Percentiles rank a stretch among this genome's conserved stretches.
Conservation (phyloP, 768 basidiomycete species). For the Mycena venus region DNA sequence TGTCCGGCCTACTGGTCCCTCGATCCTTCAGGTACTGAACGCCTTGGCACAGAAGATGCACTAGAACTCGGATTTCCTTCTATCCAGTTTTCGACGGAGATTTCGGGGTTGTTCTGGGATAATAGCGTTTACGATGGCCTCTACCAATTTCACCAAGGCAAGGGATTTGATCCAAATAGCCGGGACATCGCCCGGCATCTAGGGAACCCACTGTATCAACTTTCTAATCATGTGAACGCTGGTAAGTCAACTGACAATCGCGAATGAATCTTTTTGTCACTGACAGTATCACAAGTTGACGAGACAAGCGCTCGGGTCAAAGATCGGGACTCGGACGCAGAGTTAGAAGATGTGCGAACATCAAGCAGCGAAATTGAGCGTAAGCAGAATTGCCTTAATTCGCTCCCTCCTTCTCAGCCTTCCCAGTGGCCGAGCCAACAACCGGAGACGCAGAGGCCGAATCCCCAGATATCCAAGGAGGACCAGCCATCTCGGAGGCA, state of each 20-base stretch:
- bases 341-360: too few species aligned
- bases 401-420: too few species aligned
- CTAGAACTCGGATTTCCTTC: background rate
- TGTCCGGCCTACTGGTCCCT: slow-evolving; percentile 3
- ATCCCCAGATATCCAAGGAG: background rate
- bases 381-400: too few species aligned
- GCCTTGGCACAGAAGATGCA: background rate
- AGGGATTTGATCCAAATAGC: slow-evolving; percentile 20
- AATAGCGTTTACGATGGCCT: background rate
- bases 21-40: background rate
- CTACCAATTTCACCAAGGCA: slow-evolving; percentile 4
- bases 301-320: too few species aligned
- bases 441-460: too few species aligned
- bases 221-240: background rate
- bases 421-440: too few species aligned
- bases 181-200: slow-evolving; percentile 3
- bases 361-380: too few species aligned
- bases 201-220: background rate
- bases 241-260: too few species aligned
- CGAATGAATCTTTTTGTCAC: too few species aligned
- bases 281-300: too few species aligned
- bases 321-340: too few species aligned
- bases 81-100: background rate
- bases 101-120: background rate
- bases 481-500: background rate